Evolutionary conservation across 352 stramenopile species (phyloP).

Genomic region (Thraustochytrium striatum): DNA sequence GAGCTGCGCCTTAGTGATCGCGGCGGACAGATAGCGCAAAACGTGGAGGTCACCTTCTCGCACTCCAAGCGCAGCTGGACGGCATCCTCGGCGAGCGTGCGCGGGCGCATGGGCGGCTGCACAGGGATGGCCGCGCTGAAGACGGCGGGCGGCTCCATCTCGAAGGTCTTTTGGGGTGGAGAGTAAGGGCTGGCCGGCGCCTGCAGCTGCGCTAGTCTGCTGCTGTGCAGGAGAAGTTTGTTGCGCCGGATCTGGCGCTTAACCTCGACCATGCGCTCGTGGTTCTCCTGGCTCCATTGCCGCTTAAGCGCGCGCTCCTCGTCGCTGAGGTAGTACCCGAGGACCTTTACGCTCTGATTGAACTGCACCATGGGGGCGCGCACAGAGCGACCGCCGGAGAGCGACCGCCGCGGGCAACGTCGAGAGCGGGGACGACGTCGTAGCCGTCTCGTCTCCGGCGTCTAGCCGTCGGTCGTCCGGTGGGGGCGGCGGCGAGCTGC

Average conservation of each 20-base stretch:
- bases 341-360: slow-evolving; percentile 43
- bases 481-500: no score
- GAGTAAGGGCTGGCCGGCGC: neutral
- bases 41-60: neutral
- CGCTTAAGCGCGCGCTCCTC: slow-evolving; percentile 40
- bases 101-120: neutral
- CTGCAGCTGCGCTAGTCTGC: neutral
- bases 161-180: neutral
- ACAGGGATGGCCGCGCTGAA: no score
- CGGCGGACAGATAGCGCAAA: neutral
- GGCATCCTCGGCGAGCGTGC: neutral
- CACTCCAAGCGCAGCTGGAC: neutral
- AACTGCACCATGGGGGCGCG: slow-evolving; percentile 42
- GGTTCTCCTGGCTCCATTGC: slow-evolving; percentile 35
- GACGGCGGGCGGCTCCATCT: no score
- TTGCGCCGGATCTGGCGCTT: slow-evolving; percentile 7
- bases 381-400: no score
- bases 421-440: no score
- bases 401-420: no score
- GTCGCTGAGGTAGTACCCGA: slow-evolving; percentile 45
- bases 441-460: no score
- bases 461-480: no score
- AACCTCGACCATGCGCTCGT: slow-evolving; percentile 41
- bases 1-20: neutral
- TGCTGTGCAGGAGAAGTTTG: neutral